Conservation (phyloP, 1,284 basidiomycete genomes). For the Violaceomyces palustris region DNA sequence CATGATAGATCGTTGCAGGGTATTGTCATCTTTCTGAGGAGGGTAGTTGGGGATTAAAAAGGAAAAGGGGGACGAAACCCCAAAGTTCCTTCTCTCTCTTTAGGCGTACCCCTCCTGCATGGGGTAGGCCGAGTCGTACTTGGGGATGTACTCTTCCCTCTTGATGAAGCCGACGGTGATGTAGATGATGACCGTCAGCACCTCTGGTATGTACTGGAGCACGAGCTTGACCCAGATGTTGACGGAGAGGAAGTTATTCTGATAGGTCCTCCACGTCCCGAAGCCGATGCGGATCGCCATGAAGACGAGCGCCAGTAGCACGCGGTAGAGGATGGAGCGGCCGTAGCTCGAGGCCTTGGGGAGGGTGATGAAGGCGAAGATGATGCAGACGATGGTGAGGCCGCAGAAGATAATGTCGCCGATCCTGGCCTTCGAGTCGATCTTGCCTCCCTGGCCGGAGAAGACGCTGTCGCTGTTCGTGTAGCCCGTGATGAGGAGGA, state of each 20-base stretch:
- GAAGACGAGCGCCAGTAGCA: slow-evolving; percentile 4
- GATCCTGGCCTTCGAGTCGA: slow-evolving; percentile 3
- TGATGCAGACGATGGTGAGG: slow-evolving; percentile 3
- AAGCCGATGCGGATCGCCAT: slow-evolving; percentile 4
- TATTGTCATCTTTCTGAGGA: too few species aligned
- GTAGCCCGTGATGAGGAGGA: slow-evolving; percentile 11
- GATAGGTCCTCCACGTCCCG: slow-evolving; percentile 2
- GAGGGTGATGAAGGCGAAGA: not conserved
- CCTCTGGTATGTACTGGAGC: slow-evolving; percentile 7
- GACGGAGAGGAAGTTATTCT: slow-evolving; percentile 1
- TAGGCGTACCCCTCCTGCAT: too few species aligned
- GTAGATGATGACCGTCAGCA: slow-evolving; percentile 1
- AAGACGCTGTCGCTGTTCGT: slow-evolving; percentile 1
- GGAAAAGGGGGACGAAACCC: too few species aligned
- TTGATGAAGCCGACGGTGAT: slow-evolving; percentile 3
- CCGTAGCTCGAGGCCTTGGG: not conserved
- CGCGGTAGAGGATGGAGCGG: slow-evolving; percentile 1
- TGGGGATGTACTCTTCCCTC: too few species aligned
- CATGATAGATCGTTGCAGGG: too few species aligned
- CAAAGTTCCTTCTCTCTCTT: too few species aligned
- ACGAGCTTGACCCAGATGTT: slow-evolving; percentile 4
- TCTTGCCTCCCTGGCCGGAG: not conserved
- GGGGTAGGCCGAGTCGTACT: too few species aligned
- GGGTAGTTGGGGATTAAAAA: too few species aligned
- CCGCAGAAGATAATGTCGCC: slow-evolving; percentile 5